Evolutionary conservation across 1,284 basidiomycete genomes (phyloP).

Genomic region (Xerocomus amazonicus): DNA sequence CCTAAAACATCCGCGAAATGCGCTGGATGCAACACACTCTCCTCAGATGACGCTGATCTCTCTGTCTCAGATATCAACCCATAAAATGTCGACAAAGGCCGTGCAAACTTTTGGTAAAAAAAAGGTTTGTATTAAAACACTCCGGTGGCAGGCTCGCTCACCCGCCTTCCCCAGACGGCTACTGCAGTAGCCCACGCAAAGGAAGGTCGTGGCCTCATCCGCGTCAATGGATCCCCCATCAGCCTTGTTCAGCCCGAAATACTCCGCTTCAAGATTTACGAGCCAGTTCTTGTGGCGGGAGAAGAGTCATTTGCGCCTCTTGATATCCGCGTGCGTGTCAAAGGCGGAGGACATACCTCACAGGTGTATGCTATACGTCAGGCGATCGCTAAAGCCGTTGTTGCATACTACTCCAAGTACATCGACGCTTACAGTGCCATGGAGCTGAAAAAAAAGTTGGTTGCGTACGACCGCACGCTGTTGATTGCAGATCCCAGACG

Average conservation of each 20-base stretch:
- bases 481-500: constrained; percentile 98
- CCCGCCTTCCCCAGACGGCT: constrained; percentile 64
- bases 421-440: constrained; percentile 96
- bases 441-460: constrained; percentile 95
- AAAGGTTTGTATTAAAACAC: constrained; percentile 60
- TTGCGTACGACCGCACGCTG: constrained; percentile 92
- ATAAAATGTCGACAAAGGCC: constrained; percentile 79
- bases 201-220: constrained; percentile 96
- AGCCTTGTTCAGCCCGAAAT: constrained; percentile 92
- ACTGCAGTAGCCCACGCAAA: constrained; percentile 95
- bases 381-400: constrained; percentile 96
- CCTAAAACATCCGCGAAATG: constrained; percentile 16
- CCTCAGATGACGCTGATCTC: constrained; percentile 39
- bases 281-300: constrained; percentile 87
- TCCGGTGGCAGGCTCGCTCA: constrained; percentile 8
- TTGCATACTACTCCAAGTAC: constrained; percentile 99
- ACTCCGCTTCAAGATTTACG: constrained; percentile 98
- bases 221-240: constrained; percentile 97
- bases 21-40: constrained; percentile 38
- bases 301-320: constrained; percentile 81
- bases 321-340: constrained; percentile 97
- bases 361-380: constrained; percentile 99
- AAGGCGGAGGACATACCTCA: constrained; percentile 99
- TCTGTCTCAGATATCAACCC: constrained; percentile 20
- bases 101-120: constrained; percentile 99